phyloP scores from a whole-genome alignment of 257 asterid species.

The Capsicum baccatum region DNA sequence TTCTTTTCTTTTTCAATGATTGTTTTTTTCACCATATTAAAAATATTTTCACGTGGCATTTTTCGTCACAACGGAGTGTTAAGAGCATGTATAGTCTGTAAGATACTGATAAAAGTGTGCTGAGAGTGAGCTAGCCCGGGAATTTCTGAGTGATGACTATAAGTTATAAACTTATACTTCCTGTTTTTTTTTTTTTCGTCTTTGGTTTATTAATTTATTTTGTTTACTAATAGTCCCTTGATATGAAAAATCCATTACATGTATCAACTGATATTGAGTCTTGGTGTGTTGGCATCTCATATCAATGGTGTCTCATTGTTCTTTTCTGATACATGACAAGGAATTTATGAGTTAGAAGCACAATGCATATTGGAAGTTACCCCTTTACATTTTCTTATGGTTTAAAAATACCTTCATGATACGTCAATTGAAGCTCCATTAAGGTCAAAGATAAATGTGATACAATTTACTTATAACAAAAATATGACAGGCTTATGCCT shows the following conservation, averaged over 20 bases:
- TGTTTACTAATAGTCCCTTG: background rate
- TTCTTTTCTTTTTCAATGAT: background rate
- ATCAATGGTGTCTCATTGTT: background rate
- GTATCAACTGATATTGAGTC: background rate
- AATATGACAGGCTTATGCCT: no score
- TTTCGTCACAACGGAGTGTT: slow-evolving; percentile 19
- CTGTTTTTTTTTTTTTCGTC: background rate
- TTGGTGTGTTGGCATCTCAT: background rate
- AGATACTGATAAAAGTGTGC: background rate
- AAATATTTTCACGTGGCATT: background rate
- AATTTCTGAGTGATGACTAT: slow-evolving; percentile 26
- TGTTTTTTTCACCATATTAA: slow-evolving; percentile 23
- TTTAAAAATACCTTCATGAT: no score
- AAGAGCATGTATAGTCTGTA: background rate
- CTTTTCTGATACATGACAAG: background rate
- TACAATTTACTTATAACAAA: no score
- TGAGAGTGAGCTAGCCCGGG: slow-evolving; percentile 6
- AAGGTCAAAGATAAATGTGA: no score
- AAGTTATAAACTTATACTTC: slow-evolving; percentile 22
- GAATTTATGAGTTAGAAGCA: background rate
- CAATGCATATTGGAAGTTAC: background rate
- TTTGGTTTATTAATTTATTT: background rate
- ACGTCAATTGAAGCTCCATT: no score
- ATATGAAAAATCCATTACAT: background rate
- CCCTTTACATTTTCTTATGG: no score